Evolutionary conservation across 1,284 basidiomycete species (phyloP), one percentile per base, ranked within the genome.

Genomic region (Marasmius tenuissimus): DNA sequence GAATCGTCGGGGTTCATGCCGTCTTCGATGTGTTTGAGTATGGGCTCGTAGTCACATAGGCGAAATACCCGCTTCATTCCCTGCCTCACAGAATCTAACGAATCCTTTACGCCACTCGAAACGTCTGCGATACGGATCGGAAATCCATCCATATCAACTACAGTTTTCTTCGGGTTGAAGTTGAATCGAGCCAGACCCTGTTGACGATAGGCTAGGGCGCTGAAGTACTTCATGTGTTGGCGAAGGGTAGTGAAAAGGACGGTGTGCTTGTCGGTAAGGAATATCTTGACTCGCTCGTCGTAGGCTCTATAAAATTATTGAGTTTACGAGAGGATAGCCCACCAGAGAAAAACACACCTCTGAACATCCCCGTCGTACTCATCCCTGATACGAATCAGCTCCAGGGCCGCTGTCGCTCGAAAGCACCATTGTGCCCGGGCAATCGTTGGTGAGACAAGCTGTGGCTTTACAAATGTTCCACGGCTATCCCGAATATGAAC

Each of bases 201-300:
- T 39, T 61, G 60, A 16, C 39, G 20, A 33, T 48, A 48, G 16
- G 56, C 55, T 4, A 61, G 1, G 11, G 48, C 11, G 1, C 20
- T 39, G 16, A 61, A 34, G 9, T 45, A 27, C 35, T 42, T 37
- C 56, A 61, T 58, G 33, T 34, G 22, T 27, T 61, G 60, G 12
- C 60, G 55, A 3, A 61, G 38, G 6, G 48, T 42, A 14, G 35
- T 61, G 38, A 61, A 61, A 1, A 61, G 48, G 4, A 20, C 20
- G n/a, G 48, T 14, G 12, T 50, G 12, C 3, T 4, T 50, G 11
- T 50, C 48, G 48, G 14, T n/a, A 50, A 50, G 48, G 48, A 16
- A 50, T 11, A n/a, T 2, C 3, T 11, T 12, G 2, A 50, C 48
- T 3, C 27, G 12, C 20, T 14, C 20, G 4, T 50, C 11, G 7